These are phyloP conservation scores for Isoetes engelmannii DNA, from an alignment of 83 land plant genomes.

Conservation along the genomic window DNA sequence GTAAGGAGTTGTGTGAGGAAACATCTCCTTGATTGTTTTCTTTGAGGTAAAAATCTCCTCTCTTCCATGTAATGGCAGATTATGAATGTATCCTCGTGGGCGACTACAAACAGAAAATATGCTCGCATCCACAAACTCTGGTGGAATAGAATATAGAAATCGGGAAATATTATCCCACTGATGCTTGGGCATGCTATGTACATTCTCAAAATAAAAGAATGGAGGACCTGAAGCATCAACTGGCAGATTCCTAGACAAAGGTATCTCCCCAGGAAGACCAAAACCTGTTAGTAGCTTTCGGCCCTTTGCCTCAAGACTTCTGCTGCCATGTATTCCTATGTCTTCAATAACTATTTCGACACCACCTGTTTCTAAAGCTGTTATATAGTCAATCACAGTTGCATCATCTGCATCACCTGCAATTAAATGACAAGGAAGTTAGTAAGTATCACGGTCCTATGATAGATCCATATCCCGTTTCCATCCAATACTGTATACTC, in stretches of 20 bases:
- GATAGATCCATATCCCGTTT: no score
- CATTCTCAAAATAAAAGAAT: constrained; percentile 79
- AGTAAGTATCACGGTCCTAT: no score
- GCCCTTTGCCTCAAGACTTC: no score
- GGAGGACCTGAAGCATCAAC: constrained; percentile 35
- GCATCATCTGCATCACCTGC: no score
- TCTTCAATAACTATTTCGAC: no score
- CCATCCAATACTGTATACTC: no score
- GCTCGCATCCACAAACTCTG: constrained; percentile 50
- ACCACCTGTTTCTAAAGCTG: no score
- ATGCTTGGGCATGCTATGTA: constrained; percentile 37
- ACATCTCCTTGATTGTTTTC: constrained; percentile 52
- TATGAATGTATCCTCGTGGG: constrained; percentile 80
- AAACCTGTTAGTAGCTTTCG: constrained; percentile 10
- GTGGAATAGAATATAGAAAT: constrained; percentile 46
- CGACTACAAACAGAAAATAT: constrained; percentile 60
- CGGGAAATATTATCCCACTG: constrained; percentile 50
- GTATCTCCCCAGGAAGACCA: constrained; percentile 22
- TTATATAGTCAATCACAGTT: no score
- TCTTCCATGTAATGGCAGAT: constrained; percentile 61
- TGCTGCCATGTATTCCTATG: no score
- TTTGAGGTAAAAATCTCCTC: constrained; percentile 36
- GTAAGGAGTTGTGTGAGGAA: constrained; percentile 53
- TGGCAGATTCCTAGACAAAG: neutral
- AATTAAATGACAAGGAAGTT: no score